Conservation (phyloP, 306 rosid species). For the Trifolium pratense region DNA sequence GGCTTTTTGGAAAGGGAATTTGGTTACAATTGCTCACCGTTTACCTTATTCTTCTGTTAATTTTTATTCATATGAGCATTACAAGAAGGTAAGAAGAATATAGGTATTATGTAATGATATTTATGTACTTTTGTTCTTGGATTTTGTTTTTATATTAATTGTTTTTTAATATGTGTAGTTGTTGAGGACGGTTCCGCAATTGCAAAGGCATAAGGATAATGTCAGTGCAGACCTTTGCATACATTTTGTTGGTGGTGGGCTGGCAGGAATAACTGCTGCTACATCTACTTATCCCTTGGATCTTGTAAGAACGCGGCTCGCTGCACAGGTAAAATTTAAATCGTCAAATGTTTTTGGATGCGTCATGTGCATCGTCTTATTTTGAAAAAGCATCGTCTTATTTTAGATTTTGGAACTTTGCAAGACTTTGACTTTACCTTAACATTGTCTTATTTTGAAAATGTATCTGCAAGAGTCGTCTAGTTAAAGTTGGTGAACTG, state of each 20-base stretch:
- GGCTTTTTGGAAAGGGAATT: slow-evolving; percentile 98
- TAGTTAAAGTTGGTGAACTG: slow-evolving; percentile 16
- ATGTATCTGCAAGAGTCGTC: slow-evolving; percentile 6
- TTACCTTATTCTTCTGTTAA: slow-evolving; percentile 92
- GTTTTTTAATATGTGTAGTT: slow-evolving; percentile 49
- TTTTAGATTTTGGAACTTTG: background rate
- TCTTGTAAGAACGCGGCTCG: slow-evolving; percentile 97
- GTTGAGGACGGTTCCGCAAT: slow-evolving; percentile 59
- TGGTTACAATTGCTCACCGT: slow-evolving; percentile 95
- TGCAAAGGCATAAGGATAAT: slow-evolving; percentile 56
- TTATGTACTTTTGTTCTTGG: slow-evolving; percentile 12
- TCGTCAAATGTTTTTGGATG: background rate
- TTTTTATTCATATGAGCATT: slow-evolving; percentile 90
- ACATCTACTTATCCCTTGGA: slow-evolving; percentile 92
- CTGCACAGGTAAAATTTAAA: slow-evolving; percentile 76
- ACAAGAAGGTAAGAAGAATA: slow-evolving; percentile 79
- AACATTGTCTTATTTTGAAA: slow-evolving; percentile 23
- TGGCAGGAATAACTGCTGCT: slow-evolving; percentile 96
- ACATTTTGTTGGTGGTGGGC: slow-evolving; percentile 86
- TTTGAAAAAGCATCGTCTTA: background rate
- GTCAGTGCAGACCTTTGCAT: slow-evolving; percentile 67
- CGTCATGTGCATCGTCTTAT: background rate
- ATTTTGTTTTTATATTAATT: slow-evolving; percentile 10
- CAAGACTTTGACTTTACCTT: background rate
- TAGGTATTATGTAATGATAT: background rate